Base-by-base conservation (phyloP, 345 rosid genomes). In the Salix udensis region DNA sequence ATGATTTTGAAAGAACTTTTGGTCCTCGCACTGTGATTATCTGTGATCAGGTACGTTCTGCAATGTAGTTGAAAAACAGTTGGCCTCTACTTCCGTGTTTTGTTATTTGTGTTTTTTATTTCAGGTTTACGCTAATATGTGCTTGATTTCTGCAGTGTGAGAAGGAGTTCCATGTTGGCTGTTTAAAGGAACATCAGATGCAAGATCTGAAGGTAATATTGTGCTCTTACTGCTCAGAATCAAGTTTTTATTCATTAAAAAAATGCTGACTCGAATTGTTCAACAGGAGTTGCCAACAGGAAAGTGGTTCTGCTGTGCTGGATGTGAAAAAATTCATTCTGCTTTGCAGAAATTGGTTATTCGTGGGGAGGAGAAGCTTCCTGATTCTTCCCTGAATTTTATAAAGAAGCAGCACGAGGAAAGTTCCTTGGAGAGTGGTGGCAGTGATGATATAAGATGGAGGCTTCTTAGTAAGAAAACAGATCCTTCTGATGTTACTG, bases 121-220 rank as follows among this genome's bases (percentile, higher is more conserved):
- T 37, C 4, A 53, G 62, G 23, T 28, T 5, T 73, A 13, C 16
- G 14, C 44, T 55, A 28, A 74, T 50, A 65, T 40, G n/a, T 28
- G 30, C 18, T 72, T 24, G 67, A 44, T 71, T 31, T 61, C 42
- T 14, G 15, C 61, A 82, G 98, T 95, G 98, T 77, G 98, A 95
- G 88, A 91, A 86, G 87, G 98, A 95, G 82, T 93, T 83, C 79
- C 98, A 95, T 72, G 94, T 95, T 74, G 95, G 97, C 84, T 95
- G 98, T 84, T 82, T 95, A 83, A 91, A 85, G 85, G 97, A 91
- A 50, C 89, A 88, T 80, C 78, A 89, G 53, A 88, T 93, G 82
- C 90, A 86, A 70, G 92, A 91, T 84, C 91, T 95, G 69, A 81
- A 91, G 98, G 98, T 93, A 72, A 71, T 55, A 65, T 24, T 67